phyloP scores from a whole-genome alignment of 176 grass and related monocot species.

The Dendrocalamus sinicus region DNA sequence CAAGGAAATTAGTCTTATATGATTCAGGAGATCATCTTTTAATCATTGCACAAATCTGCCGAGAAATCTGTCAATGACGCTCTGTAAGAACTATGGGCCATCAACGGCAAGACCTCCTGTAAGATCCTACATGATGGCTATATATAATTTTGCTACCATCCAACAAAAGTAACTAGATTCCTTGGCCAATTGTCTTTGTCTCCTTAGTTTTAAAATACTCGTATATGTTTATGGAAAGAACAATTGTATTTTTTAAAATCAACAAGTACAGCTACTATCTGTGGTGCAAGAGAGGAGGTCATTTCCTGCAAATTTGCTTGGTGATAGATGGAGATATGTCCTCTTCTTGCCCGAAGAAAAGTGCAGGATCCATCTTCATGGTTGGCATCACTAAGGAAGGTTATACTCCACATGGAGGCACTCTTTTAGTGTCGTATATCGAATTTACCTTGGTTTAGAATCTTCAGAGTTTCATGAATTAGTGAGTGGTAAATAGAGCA shows the following conservation, averaged over 20 bases:
- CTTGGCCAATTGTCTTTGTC: slow-evolving; percentile 54
- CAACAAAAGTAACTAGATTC: slow-evolving; percentile 46
- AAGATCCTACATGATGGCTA: slow-evolving; percentile 35
- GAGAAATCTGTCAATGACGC: not conserved
- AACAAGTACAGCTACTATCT: slow-evolving; percentile 43
- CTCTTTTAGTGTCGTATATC: not conserved
- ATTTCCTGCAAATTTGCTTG: slow-evolving; percentile 39
- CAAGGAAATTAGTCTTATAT: slow-evolving; percentile 40
- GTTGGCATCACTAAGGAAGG: slow-evolving; percentile 20
- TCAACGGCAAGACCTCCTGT: not conserved
- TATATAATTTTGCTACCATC: slow-evolving; percentile 12
- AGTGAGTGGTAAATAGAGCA: slow-evolving; percentile 22
- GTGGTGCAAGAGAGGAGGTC: slow-evolving; percentile 25
- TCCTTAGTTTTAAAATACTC: slow-evolving; percentile 34
- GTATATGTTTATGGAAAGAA: slow-evolving; percentile 45
- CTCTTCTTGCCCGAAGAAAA: slow-evolving; percentile 30
- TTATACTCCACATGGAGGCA: not conserved
- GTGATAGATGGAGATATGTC: slow-evolving; percentile 8
- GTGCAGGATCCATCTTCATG: not conserved
- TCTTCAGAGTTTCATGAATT: not conserved
- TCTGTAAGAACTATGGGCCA: not conserved
- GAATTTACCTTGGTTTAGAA: slow-evolving; percentile 9
- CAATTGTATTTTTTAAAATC: slow-evolving; percentile 33
- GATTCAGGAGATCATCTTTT: slow-evolving; percentile 36
- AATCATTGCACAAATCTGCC: slow-evolving; percentile 53